A percentile compares a stretch with the other conserved stretches of the same genome.
Conservation (phyloP, 129 eudicot species). For the Ambrosia artemisiifolia region DNA sequence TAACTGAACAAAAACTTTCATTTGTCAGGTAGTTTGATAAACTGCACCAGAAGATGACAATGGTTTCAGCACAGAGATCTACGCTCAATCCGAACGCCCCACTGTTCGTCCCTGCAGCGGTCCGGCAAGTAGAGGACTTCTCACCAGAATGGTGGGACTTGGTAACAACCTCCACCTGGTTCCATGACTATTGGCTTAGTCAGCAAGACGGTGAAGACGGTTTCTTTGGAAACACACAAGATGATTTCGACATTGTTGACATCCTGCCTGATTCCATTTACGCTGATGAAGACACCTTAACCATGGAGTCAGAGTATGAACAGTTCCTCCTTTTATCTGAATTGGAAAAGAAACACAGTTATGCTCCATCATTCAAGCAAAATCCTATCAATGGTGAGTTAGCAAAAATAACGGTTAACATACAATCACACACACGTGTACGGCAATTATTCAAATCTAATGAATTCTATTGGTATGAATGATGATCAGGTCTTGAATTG, state of each 20-base stretch:
- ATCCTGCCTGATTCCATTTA: conserved; percentile 83
- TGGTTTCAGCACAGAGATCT: conserved; percentile 64
- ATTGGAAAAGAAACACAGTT: conserved; percentile 34
- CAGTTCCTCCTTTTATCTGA: conserved; percentile 64
- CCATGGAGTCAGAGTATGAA: conserved; percentile 87
- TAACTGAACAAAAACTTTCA: background rate
- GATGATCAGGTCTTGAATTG: conserved; percentile 37
- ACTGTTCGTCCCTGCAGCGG: conserved; percentile 74
- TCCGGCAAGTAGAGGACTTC: conserved; percentile 89
- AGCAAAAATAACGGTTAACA: background rate
- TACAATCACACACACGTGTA: background rate
- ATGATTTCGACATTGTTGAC: conserved; percentile 47
- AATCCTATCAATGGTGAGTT: conserved; percentile 45
- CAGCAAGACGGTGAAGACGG: conserved; percentile 71
- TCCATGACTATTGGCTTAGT: conserved; percentile 86
- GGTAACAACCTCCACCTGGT: conserved; percentile 86
- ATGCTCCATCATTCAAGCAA: conserved; percentile 24
- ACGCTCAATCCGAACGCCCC: conserved; percentile 89
- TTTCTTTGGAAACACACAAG: conserved; percentile 39
- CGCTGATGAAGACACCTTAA: conserved; percentile 71
- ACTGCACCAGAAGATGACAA: conserved; percentile 40
- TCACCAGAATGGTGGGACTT: conserved; percentile 96
- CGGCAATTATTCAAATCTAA: background rate
- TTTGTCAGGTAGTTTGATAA: conserved; percentile 9
- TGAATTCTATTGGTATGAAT: background rate